These are phyloP conservation scores for Botrytis cinerea DNA, from an alignment of 2,329 filamentous ascomycete genomes.

Conservation along the genomic window DNA sequence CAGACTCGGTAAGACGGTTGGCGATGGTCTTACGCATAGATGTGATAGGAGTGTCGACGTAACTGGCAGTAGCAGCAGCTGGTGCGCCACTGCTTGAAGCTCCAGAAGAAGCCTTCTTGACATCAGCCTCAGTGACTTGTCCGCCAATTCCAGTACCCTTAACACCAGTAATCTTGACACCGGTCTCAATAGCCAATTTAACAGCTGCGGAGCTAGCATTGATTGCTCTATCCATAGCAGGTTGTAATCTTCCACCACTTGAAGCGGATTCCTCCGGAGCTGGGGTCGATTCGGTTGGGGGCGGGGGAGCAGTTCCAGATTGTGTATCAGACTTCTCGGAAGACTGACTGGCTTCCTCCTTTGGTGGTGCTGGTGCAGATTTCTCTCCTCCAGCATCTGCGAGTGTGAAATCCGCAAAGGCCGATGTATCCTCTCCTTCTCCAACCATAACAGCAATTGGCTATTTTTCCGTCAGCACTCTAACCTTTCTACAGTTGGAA, in stretches of 20 bases:
- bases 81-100: conserved; percentile 53
- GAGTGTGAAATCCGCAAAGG: conserved; percentile 85
- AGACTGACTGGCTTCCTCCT: conserved; percentile 63
- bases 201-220: conserved; percentile 72
- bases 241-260: conserved; percentile 76
- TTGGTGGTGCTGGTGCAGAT: conserved; percentile 62
- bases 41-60: conserved; percentile 80
- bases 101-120: conserved; percentile 77
- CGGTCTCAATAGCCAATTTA: conserved; percentile 81
- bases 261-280: conserved; percentile 70
- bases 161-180: conserved; percentile 72
- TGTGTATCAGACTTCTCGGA: conserved; percentile 60
- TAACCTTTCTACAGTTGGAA: conserved; percentile 31
- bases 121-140: conserved; percentile 86
- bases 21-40: conserved; percentile 99
- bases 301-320: conserved; percentile 59
- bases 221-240: conserved; percentile 79
- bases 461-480: conserved; percentile 52
- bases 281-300: conserved; percentile 65
- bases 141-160: conserved; percentile 88
- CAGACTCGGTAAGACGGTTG: conserved; percentile 82
- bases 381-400: conserved; percentile 89
- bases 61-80: conserved; percentile 64
- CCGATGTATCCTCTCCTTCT: conserved; percentile 81
- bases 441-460: conserved; percentile 95